Evolutionary conservation across 306 rosid genomes (phyloP).

Genomic region (Delonix regia): DNA sequence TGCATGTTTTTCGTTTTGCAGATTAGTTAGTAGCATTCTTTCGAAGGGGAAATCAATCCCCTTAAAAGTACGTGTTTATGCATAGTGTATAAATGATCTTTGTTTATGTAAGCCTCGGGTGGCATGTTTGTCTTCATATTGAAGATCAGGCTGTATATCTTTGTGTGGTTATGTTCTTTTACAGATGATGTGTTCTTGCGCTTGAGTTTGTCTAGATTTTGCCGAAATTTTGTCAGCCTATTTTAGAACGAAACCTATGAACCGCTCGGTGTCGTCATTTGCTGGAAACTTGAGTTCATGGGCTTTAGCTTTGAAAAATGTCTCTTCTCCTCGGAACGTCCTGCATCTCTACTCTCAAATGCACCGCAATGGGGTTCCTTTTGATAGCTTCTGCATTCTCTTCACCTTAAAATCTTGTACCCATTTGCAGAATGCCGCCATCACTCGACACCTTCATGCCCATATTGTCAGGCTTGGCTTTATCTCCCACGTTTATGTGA

Average conservation of each 20-base stretch:
- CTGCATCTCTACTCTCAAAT: conserved; percentile 45
- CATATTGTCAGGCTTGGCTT: conserved; percentile 66
- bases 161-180: not conserved
- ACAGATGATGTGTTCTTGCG: not conserved
- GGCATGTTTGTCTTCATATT: not conserved
- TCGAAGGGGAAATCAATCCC: too few relatives aligned
- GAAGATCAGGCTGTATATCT: not conserved
- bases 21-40: too few relatives aligned
- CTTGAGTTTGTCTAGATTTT: too few relatives aligned
- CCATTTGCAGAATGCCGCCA: conserved; percentile 34
- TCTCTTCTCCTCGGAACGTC: conserved; percentile 52
- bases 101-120: not conserved
- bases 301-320: conserved; percentile 57
- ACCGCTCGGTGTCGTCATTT: conserved; percentile 19
- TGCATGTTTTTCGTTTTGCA: too few relatives aligned
- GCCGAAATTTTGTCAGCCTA: not conserved
- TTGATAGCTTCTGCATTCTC: conserved; percentile 56
- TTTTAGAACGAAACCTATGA: conserved; percentile 16
- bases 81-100: too few relatives aligned
- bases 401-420: conserved; percentile 61
- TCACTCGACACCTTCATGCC: conserved; percentile 59
- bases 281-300: conserved; percentile 47
- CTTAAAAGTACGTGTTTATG: too few relatives aligned
- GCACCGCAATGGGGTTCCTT: conserved; percentile 46
- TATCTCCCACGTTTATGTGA: conserved; percentile 46